These are phyloP conservation scores for Phytopythium montanum DNA, from an alignment of 352 stramenopile species.

Conservation along the genomic window DNA sequence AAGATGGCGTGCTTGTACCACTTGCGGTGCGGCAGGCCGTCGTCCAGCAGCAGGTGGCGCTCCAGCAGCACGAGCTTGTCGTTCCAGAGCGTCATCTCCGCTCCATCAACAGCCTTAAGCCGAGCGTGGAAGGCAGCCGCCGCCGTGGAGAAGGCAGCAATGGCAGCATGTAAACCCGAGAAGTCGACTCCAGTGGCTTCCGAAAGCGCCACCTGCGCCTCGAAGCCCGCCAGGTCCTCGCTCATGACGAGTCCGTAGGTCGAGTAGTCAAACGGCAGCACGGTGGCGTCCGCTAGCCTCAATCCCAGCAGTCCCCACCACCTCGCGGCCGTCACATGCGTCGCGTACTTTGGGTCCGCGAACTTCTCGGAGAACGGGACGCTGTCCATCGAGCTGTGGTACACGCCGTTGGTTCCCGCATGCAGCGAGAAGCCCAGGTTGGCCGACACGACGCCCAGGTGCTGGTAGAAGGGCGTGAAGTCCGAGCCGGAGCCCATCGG, in stretches of 20 bases:
- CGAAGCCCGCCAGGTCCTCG: conserved; percentile 32
- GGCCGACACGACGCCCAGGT: conserved; percentile 80
- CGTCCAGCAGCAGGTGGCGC: conserved; percentile 23
- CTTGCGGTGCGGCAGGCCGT: conserved; percentile 37
- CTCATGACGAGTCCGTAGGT: conserved; percentile 62
- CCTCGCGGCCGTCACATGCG: conserved; percentile 40
- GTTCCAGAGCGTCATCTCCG: conserved; percentile 23
- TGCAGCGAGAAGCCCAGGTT: conserved; percentile 25
- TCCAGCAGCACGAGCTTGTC: conserved; percentile 27
- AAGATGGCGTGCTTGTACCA: conserved; percentile 55
- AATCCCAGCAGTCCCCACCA: conserved; percentile 66
- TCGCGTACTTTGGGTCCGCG: conserved; percentile 52
- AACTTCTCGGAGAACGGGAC: conserved; percentile 60
- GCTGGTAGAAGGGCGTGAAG: conserved; percentile 84
- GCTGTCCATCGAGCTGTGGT: conserved; percentile 89
- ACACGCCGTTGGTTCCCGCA: conserved; percentile 49
- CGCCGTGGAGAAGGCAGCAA: conserved; percentile 4
- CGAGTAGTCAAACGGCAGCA: conserved; percentile 70
- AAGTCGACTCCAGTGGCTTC: conserved; percentile 24
- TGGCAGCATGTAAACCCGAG: conserved; percentile 27
- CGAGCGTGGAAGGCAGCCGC: neutral
- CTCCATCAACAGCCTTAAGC: neutral
- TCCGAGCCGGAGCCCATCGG: conserved; percentile 64
- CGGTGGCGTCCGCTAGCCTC: conserved; percentile 37
- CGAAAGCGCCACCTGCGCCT: conserved; percentile 32